Base-by-base conservation (phyloP, 2,329 filamentous ascomycete genomes). In the Fusarium drepaniforme region DNA sequence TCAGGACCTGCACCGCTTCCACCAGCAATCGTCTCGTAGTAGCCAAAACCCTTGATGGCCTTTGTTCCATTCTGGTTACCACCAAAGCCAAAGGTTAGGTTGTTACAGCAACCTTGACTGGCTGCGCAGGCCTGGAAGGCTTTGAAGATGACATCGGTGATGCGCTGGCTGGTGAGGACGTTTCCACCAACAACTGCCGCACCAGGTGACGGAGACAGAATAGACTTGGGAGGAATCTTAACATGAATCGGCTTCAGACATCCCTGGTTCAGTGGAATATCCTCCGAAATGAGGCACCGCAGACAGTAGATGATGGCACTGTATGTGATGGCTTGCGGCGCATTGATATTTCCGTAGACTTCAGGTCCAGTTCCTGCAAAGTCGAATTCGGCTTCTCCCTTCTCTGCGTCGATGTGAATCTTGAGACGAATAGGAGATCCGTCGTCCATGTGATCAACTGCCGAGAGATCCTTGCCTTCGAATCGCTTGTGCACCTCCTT, bases 281-380 rank as follows among this genome's bases (percentile, higher is more conserved):
- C 94, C 78, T 94, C 91, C 11, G 90, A 92, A 74, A 97, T 95
- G 66, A 97, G 87, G 77, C 92, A 94, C 30, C 94, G 90, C 18
- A 97, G 86, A 77, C 93, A 96, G 86, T 97, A 97, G 74, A 97
- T 96, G 75, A 96, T 96, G n/a, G 94, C 94, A 8, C 91, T 93
- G 83, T 94, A 95, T 0, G 93, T 96, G 58, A 97, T 93, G 4
- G 94, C 94, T 82, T 94, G 90, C 0, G 94, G 94, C 0, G 94
- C 94, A 78, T 97, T 97, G 82, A 92, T 92, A 77, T 95, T 96
- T 35, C 90, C 93, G 77, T 94, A 94, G 1, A 95, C 93, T 82
- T 97, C 93, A 0, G 93, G 91, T 0, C 94, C 94, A 0, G 94
- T 97, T 23, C 94, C 94, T 0, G 86, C 88, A 81, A 97, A 97